Evolutionary conservation across 2,329 filamentous ascomycete genomes (phyloP), one percentile per base, ranked within the genome.

Genomic region (Ascochyta koolunga): DNA sequence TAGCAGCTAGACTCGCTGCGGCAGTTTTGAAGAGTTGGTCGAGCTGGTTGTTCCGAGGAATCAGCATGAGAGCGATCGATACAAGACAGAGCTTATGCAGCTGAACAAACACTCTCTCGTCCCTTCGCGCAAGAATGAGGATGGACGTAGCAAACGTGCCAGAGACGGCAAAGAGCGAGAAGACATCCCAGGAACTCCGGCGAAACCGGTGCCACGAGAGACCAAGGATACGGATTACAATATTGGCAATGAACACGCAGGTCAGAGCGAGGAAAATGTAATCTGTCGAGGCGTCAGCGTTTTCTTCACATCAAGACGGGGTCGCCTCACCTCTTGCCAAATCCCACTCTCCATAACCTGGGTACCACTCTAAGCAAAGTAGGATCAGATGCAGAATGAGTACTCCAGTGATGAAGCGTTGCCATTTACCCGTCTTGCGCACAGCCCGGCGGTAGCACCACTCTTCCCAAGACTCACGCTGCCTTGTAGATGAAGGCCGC

Each of bases 11-110:
- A 86, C 91, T 96, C 47, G 93, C 95, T 10, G 95, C 95, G 0
- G 93, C 96, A 1, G 96, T 99, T 76, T 99, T 99, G 85, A 99
- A 99, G 0, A 99, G 85, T 73, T 99, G 95, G 71, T 99, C 96
- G 19, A 99, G 83, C 43, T 96, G 93, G 66, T 99, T 96, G 72
- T 99, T 99, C 45, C 96, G 86, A 1, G 95, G 95, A 57, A 99
- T 99, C 29, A 99, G 83, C 45, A 99, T 81, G 8, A 98, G 82
- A 2, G 95, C 88, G 49, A 98, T 89, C 8, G 91, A 89, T 18
- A 98, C 95, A 27, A 99, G 82, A 73, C 96, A 97, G 56, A 96
- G 85, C 76, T 99, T 99, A 80, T 98, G 92, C 27, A 97, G 78
- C 76, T 93, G 90, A 29, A 88, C 81, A 64, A 93, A 91, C n/a